Conservation (phyloP, 2,329 filamentous ascomycete species). For the Microsporum ferrugineum region DNA sequence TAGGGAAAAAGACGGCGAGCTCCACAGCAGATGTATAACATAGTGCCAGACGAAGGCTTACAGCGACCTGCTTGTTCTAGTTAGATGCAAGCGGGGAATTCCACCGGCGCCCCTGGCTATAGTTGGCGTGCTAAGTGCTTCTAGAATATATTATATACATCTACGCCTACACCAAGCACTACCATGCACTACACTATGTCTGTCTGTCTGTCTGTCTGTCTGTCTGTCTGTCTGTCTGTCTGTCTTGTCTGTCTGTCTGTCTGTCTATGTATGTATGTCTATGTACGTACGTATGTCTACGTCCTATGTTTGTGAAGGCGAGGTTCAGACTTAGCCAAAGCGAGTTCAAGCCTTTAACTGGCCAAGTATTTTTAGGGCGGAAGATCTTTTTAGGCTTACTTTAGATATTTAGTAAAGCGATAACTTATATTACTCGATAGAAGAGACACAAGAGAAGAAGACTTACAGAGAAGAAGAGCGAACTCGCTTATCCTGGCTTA, state of each 20-base stretch:
- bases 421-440: not conserved
- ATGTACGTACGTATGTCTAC: too few species aligned
- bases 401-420: not conserved
- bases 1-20: not conserved
- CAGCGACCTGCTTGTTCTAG: conserved; percentile 11
- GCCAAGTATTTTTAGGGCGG: not conserved
- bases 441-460: not conserved
- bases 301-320: not conserved
- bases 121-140: too few species aligned
- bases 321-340: not conserved
- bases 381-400: not conserved
- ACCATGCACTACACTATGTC: too few species aligned
- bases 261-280: not conserved
- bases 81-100: not conserved
- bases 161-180: too few species aligned
- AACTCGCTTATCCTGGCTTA: not conserved
- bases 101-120: not conserved
- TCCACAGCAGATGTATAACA: not conserved
- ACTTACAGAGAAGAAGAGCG: not conserved
- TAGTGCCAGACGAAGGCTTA: not conserved
- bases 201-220: too few species aligned
- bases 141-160: too few species aligned
- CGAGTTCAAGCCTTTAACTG: not conserved
- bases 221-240: too few species aligned
- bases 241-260: not conserved